Base-by-base conservation (phyloP, 2,329 filamentous ascomycete species). In the Penicillium corylophilum region DNA sequence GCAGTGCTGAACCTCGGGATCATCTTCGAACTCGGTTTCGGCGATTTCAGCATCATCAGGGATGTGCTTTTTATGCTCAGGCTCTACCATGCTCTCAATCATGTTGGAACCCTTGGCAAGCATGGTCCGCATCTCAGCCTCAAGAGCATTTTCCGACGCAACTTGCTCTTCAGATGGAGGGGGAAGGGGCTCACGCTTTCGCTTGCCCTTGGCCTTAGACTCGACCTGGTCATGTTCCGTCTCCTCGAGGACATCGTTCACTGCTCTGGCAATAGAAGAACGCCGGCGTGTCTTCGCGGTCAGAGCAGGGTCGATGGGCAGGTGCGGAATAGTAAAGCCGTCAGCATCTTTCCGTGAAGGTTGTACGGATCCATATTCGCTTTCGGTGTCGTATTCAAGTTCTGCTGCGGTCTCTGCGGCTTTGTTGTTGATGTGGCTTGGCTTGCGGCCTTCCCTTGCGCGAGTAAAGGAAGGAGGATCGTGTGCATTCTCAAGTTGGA, bases 1-100 rank as follows among this genome's bases (percentile, higher is more conserved):
- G 65, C 92, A 96, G 62, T 88, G 88, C 53, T 81, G 76, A 5
- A 99, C 90, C 70, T 99, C 94, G 0, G 86, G 87, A 56, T 99
- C 94, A 62, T 95, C 85, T 33, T 86, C 89, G 64, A 97, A 96
- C 66, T 96, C 92, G 51, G 88, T 82, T 51, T 89, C 88, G 45
- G 81, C 84, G 18, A 95, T 86, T 47, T 88, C 84, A 6, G 64
- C 51, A 44, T 55, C 70, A 16, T 71, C 66, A 9, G 84, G 81
- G 51, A 87, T 81, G 1, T 78, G 77, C 50, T 80, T 79, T 20
- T 43, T 57, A 2, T 57, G 48, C 9, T 50, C 51, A 42, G 55
- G 35, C 23, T 55, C 45, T 3, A 58, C 48, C 26, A 47, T 60
- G 18, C 60, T 68, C 40, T 71, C 63, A 22, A 72, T 60, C 62